Percentiles rank a stretch among this genome's conserved stretches.
These are phyloP conservation scores for Boletus sp. DNA, from an alignment of 768 basidiomycete species.

Conservation along the genomic window DNA sequence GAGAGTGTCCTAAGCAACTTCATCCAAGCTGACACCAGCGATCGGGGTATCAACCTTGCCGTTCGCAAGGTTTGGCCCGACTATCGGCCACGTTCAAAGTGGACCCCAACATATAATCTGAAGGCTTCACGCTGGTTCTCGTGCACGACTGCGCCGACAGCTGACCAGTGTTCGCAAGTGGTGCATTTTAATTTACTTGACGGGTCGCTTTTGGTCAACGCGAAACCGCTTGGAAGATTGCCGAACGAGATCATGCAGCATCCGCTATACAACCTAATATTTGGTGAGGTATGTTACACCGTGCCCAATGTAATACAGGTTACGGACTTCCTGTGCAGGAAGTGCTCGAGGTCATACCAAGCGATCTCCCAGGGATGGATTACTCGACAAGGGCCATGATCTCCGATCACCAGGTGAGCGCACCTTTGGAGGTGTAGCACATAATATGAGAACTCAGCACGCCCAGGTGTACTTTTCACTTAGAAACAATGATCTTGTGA, in stretches of 20 bases:
- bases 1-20: conserved; percentile 8
- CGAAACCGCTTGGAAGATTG: conserved; percentile 24
- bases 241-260: conserved; percentile 20
- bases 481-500: conserved; percentile 14
- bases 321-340: conserved; percentile 13
- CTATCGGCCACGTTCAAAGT: conserved; percentile 25
- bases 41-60: conserved; percentile 21
- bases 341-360: conserved; percentile 23
- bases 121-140: conserved; percentile 23
- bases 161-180: conserved; percentile 15
- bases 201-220: conserved; percentile 29
- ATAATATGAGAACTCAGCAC: background rate
- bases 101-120: conserved; percentile 11
- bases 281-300: conserved; percentile 16
- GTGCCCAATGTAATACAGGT: too few relatives aligned
- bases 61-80: conserved; percentile 21
- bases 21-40: background rate
- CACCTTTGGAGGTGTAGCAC: background rate
- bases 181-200: conserved; percentile 25
- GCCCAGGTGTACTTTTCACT: conserved; percentile 26
- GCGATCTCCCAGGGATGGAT: conserved; percentile 26
- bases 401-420: conserved; percentile 18
- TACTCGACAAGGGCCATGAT: conserved; percentile 21
- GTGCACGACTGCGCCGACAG: conserved; percentile 11
- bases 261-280: conserved; percentile 19